Evolutionary conservation across 805 yeast species (phyloP), one percentile per base, ranked within the genome.

Genomic region (Yarrowia sp.): DNA sequence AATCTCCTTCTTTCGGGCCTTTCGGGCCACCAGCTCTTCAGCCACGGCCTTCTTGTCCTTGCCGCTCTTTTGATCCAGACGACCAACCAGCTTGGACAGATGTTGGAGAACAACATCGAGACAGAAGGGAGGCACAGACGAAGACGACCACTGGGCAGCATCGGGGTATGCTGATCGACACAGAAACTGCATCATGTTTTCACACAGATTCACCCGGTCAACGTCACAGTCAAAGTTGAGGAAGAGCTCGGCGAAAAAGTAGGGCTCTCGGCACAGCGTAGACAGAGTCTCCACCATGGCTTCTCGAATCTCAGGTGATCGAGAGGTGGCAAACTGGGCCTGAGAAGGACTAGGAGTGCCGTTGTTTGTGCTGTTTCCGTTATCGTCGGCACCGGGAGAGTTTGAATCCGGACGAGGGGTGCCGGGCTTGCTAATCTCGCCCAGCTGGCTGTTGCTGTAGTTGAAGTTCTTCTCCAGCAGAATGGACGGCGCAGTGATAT

Each of bases 71-170:
- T 73, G 55, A 78, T 82, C 80, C 71, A 85, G 75, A 75, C 88
- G 76, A 56, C 83, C 86, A 72, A 85, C 83, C 56, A 91, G 81
- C 15, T 88, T 87, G 69, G 86, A 85, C 50, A 93, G 81, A 69
- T 89, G 87, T 1, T 90, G 84, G 26, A 94, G 80, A 2, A 95
- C 77, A 1, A 98, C 97, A 74, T 95, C 98, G 65, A 95, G 81
- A 74, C 98, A 94, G 8, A 92, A 84, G 0, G 98, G 97, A 0
- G 99, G 98, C 1, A 94, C 97, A 74, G 86, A 89, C 48, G 90
- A 91, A 0, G 97, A 90, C 0, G 97, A 88, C 73, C 84, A 81
- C 10, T 83, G 73, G 0, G 98, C 97, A 11, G 94, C 85, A 75
- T 92, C 97, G 0, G 98, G 97, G 53, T 91, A 84, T 0, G 98